These are phyloP conservation scores for Beauveria sp. DNA, from an alignment of 2,329 filamentous ascomycete species.

Conservation along the genomic window DNA sequence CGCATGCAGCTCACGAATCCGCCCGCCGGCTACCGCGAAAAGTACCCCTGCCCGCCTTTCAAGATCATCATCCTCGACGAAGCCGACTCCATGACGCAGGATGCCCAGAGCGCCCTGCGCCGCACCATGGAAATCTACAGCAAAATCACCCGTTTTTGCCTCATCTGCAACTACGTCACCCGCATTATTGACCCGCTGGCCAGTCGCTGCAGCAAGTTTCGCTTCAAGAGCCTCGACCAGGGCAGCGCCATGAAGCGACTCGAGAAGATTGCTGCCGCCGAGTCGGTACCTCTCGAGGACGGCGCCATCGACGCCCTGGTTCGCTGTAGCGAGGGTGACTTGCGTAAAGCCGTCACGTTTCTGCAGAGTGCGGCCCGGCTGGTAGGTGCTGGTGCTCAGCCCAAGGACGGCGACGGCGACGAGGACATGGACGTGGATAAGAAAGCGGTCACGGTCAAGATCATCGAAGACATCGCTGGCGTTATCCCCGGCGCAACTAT, in stretches of 20 bases:
- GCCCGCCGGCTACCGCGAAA: slow-evolving; percentile 55
- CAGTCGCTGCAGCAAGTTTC: slow-evolving; percentile 89
- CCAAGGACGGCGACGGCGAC: slow-evolving; percentile 41
- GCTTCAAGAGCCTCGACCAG: slow-evolving; percentile 93
- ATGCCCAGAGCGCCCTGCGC: slow-evolving; percentile 85
- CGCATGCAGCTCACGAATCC: slow-evolving; percentile 87
- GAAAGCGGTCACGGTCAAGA: slow-evolving; percentile 63
- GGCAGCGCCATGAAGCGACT: slow-evolving; percentile 73
- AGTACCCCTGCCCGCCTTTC: slow-evolving; percentile 92
- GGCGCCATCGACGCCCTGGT: slow-evolving; percentile 81
- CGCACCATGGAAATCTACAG: slow-evolving; percentile 98
- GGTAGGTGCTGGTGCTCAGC: slow-evolving; percentile 57
- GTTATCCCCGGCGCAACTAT: slow-evolving; percentile 77
- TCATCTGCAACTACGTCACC: slow-evolving; percentile 98
- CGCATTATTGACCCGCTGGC: slow-evolving; percentile 95
- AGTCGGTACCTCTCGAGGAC: slow-evolving; percentile 67
- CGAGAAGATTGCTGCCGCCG: slow-evolving; percentile 71
- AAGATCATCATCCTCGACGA: slow-evolving; percentile 99
- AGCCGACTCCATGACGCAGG: slow-evolving; percentile 98
- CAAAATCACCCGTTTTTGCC: slow-evolving; percentile 92
- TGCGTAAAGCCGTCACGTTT: slow-evolving; percentile 94
- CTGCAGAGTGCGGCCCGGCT: slow-evolving; percentile 89
- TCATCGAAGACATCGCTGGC: slow-evolving; percentile 90
- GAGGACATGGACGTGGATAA: slow-evolving; percentile 56
- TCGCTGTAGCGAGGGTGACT: slow-evolving; percentile 82